These are phyloP conservation scores for Boeremia exigua DNA, from an alignment of 2,329 filamentous ascomycete species.

Conservation along the genomic window DNA sequence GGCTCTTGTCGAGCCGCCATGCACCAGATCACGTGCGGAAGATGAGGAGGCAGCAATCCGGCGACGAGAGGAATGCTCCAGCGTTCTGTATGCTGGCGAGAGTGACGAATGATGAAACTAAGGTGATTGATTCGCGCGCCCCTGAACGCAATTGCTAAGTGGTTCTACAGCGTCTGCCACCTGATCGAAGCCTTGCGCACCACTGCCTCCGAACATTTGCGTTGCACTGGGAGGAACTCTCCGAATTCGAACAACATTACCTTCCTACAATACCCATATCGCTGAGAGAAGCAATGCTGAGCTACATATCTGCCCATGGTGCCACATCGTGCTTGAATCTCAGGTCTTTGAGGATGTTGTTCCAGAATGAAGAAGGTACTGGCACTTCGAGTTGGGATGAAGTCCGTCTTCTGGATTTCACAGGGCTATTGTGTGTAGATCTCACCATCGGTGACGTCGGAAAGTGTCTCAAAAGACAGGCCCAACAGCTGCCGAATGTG, in stretches of 20 bases:
- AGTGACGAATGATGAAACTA: conserved; percentile 32
- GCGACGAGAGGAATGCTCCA: conserved; percentile 1
- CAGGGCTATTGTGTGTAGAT: conserved; percentile 56
- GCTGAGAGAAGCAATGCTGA: conserved; percentile 61
- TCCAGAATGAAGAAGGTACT: conserved; percentile 47
- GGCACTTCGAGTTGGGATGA: conserved; percentile 50
- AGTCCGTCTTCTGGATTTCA: conserved; percentile 60
- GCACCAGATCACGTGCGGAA: conserved; percentile 28
- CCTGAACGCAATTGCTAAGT: conserved; percentile 21
- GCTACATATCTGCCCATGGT: conserved; percentile 62
- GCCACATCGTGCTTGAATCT: conserved; percentile 49
- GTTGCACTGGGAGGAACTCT: conserved; percentile 61
- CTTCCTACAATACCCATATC: conserved; percentile 59
- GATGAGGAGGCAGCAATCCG: conserved; percentile 24
- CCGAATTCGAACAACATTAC: conserved; percentile 63
- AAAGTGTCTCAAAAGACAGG: conserved; percentile 48
- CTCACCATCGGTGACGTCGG: conserved; percentile 58
- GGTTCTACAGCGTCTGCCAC: conserved; percentile 38
- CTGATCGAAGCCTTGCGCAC: conserved; percentile 55
- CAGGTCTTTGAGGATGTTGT: conserved; percentile 58
- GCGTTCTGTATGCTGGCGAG: conserved; percentile 36
- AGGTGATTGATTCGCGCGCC: conserved; percentile 23
- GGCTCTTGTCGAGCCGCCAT: conserved; percentile 47
- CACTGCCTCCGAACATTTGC: conserved; percentile 61
- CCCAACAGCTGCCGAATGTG: conserved; percentile 17